Evolutionary conservation across 805 yeast species (phyloP).

Genomic region (Wickerhamomyces tratensis): DNA sequence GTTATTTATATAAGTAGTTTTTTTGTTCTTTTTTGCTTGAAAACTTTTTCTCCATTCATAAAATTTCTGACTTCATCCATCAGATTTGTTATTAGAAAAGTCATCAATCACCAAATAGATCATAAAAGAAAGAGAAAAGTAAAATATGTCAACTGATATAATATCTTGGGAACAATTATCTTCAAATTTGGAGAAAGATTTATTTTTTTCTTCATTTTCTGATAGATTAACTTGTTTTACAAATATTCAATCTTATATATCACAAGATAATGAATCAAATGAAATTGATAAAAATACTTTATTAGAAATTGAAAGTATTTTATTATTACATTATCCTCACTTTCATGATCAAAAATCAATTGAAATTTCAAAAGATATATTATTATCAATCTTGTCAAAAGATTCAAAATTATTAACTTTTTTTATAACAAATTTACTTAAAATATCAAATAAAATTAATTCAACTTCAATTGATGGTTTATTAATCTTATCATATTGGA

Average conservation of each 20-base stretch:
- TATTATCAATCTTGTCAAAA: constrained; percentile 7
- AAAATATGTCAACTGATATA: constrained; percentile 2
- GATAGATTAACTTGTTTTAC: constrained; percentile 15
- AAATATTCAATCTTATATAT: not conserved
- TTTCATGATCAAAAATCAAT: constrained; percentile 5
- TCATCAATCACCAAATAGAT: too few species aligned
- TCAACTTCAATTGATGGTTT: constrained; percentile 49
- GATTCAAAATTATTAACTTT: constrained; percentile 3
- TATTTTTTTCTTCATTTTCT: constrained; percentile 11
- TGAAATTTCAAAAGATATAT: constrained; percentile 4
- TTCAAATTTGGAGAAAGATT: constrained; percentile 11
- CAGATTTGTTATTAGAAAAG: too few species aligned
- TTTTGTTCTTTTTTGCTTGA: too few species aligned
- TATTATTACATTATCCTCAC: constrained; percentile 9
- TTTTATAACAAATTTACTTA: constrained; percentile 15
- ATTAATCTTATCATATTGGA: constrained; percentile 51
- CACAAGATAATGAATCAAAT: not conserved
- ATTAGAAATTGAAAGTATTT: constrained; percentile 8
- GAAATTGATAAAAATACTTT: constrained; percentile 8
- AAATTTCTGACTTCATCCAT: too few species aligned
- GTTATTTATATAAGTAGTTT: too few species aligned
- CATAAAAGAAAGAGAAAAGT: too few species aligned
- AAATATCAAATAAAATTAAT: constrained; percentile 19
- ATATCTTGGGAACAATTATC: constrained; percentile 13
- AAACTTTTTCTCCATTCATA: too few species aligned